Evolutionary conservation across 2,329 filamentous ascomycete genomes (phyloP), one percentile per base, ranked within the genome.

Genomic region (Claviceps citrina): DNA sequence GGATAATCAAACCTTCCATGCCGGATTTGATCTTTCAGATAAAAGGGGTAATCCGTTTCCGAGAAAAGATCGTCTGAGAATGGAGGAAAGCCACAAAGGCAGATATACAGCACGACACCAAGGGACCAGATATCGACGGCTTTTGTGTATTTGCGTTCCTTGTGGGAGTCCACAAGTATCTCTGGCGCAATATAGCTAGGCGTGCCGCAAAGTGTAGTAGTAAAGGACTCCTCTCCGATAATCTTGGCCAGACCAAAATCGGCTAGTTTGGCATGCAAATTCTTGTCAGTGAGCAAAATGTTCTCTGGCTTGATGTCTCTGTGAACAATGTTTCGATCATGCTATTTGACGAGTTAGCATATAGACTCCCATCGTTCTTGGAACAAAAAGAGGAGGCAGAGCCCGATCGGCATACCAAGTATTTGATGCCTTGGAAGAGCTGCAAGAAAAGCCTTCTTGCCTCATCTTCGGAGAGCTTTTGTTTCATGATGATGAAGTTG

Each of bases 171-270:
- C 53, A 86, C 81, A 4, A 98, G 67, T 42, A 98, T 94, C 58
- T 98, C 91, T 1, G 91, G 91, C 1, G 93, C 91, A 44, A 96
- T 89, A 56, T 98, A 94, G 59, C 83, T 91, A 5, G 89, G 91
- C n/a, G 91, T 98, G 46, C 91, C 91, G 57, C 91, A 91, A 46
- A 98, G 66, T 1, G 91, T 96, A 0, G 87, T 95, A 1, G 91
- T 96, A 56, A 98, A 98, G 0, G 89, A 95, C 56, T 95, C 86
- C 58, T 98, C 91, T 46, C 93, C 93, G 48, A 98, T 94, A 48
- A 98, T 96, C 63, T 98, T 98, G 31, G 91, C 89, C 28, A 98
- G 71, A 34, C 91, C 91, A 60, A 98, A 98, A 60, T 98, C 91
- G 16, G 87, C 91, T 45, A 98, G 65, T 62, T 98, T 98, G 47